Base-by-base conservation (phyloP, 73 alveolate genomes). In the Uronychia binucleata region DNA sequence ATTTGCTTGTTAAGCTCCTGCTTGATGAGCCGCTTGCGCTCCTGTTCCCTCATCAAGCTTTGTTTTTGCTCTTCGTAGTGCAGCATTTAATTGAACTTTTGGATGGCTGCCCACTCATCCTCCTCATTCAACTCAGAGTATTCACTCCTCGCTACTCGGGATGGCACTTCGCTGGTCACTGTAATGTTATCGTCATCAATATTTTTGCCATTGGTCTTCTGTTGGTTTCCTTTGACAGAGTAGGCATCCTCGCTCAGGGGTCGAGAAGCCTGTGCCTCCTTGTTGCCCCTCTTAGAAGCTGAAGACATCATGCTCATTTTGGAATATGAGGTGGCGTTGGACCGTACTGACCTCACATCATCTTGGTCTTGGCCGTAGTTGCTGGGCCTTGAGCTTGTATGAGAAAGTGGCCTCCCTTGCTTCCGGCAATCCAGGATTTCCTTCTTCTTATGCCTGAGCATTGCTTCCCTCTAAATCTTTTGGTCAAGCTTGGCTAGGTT, bases 401-500 rank as follows among this genome's bases (percentile, higher is more conserved):
- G 26, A 13, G 67, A 35, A 28, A 58, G 82, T 19, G 94, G 78
- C 58, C 80, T 81, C 58, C 58, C 93, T 26, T 77, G 57, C 75
- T 34, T 86, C 26, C 89, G 85, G 28, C 78, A 86, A 28, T 84
- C 81, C 74, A 85, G 77, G 67, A 90, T 78, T 0, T 86, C 86
- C 1, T 78, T 77, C 67, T 81, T 86, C 77, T 83, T 91, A 25
- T 33, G 84, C 35, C 78, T 83, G 31, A 77, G 79, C 46, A 79
- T 94, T 28, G 88, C 77, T 77, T 81, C 90, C 74, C 86, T 86
- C 28, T 58, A 57, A 29, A 96, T 94, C 85, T 84, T 94, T 35
- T 83, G 92, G 77, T 96, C 98, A 57, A 96, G 93, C 86, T 93
- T 94, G 80, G 90, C 90, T 78, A 96, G 93, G 85, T 96, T 96